Base-by-base conservation (phyloP, 495 filamentous ascomycete species). In the Penicillium psychrofluorescens region DNA sequence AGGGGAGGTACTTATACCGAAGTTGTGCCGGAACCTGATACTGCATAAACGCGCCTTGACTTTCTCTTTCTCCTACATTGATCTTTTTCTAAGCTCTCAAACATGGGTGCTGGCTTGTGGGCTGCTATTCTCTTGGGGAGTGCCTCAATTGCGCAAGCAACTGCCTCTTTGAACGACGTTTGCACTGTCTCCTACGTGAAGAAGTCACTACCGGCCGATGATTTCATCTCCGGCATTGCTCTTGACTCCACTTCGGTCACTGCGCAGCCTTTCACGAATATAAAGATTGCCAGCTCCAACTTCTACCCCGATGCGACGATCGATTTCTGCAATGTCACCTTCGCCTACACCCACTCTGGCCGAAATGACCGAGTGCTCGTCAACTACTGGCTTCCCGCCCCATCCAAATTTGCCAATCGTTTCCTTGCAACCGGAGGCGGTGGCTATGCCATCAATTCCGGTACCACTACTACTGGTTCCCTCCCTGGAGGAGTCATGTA, bases 391-490 rank as follows among this genome's bases (percentile, higher is more conserved):
- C 40, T 76, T 6, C 70, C 72, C 1, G 49, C 53, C 3, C 66
- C 69, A 0, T 46, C 54, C 7, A 48, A 50, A 29, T 76, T 72
- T 42, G 27, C 67, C 35, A 71, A 67, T 39, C 62, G 70, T 12
- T 76, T 55, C 43, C 54, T 72, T 9, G 60, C 67, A 0, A 71
- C 69, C 0, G 72, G 72, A 16, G 72, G 72, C 12, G 68, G 67
- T 4, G 70, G 69, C 0, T 61, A 62, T 22, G 64, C 72, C 7
- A 70, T 78, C 49, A 72, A 73, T 43, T 61, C 56, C 3, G 71
- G 65, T 6, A 22, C 22, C 22, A 22, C 22, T 22, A 22, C 22
- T 4, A 45, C 33, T 8, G 37, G 35, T 2, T 64, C 55, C 5
- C 58, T 72, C 22, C 56, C 66, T 6, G 58, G 46, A 0, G 72